Evolutionary conservation across 2,329 filamentous ascomycete genomes (phyloP).

Genomic region (Xylariaceae sp.): DNA sequence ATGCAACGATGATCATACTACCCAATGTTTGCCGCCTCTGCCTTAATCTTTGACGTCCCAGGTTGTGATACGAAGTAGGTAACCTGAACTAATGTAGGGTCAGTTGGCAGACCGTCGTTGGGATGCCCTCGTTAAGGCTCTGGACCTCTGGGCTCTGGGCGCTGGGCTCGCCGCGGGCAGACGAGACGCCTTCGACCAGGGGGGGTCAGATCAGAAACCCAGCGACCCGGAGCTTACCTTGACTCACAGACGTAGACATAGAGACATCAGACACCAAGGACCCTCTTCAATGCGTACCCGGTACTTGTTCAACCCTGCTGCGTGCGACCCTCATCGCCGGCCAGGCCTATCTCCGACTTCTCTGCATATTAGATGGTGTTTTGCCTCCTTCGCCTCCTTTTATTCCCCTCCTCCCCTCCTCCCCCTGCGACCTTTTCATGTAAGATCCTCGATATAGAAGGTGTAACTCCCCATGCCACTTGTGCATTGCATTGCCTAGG

Average conservation of each 20-base stretch:
- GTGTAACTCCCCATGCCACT: neutral
- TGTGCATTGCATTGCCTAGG: neutral
- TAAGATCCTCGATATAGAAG: neutral
- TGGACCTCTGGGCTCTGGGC: neutral
- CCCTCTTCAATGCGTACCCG: neutral
- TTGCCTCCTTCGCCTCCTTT: neutral
- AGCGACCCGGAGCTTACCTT: neutral
- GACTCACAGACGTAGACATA: neutral
- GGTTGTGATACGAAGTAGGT: neutral
- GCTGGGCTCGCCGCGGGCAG: neutral
- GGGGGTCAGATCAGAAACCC: neutral
- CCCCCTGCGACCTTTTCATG: neutral
- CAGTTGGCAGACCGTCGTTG: neutral
- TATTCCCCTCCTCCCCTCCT: neutral
- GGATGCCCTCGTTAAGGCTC: no score
- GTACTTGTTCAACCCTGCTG: neutral
- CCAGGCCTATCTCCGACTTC: neutral
- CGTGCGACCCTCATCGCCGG: neutral
- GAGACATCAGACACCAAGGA: neutral
- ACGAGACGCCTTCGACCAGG: neutral
- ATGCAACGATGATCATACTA: slow-evolving; percentile 1
- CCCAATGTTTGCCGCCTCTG: neutral
- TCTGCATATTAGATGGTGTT: neutral
- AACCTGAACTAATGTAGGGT: neutral
- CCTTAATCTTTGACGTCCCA: neutral